phyloP scores from a whole-genome alignment of 495 filamentous ascomycete species.

The Xylaria venustula region DNA sequence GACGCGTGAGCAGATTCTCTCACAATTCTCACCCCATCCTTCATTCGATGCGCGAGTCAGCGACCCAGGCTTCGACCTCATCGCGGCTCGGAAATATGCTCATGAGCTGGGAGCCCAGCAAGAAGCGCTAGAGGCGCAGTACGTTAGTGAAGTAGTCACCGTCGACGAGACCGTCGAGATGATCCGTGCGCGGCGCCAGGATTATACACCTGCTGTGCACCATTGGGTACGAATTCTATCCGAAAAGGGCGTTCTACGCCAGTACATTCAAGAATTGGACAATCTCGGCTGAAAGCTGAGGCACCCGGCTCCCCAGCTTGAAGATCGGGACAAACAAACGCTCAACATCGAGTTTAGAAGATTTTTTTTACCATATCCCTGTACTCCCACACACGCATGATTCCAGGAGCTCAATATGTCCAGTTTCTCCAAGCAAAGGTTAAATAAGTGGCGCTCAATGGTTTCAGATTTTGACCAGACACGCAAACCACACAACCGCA shows the following conservation, averaged over 20 bases:
- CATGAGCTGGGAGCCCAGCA: slow-evolving; percentile 24
- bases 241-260: slow-evolving; percentile 36
- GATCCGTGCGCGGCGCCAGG: slow-evolving; percentile 34
- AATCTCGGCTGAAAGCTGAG: not conserved
- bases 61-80: slow-evolving; percentile 5
- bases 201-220: slow-evolving; percentile 43
- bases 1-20: slow-evolving; percentile 16
- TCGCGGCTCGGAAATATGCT: slow-evolving; percentile 16
- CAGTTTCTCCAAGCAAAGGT: too few relatives aligned
- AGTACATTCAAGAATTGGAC: slow-evolving; percentile 28
- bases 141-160: slow-evolving; percentile 21
- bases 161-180: slow-evolving; percentile 24
- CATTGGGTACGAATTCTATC: slow-evolving; percentile 43
- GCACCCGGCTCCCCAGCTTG: too few relatives aligned
- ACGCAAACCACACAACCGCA: too few relatives aligned
- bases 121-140: slow-evolving; percentile 22
- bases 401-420: too few relatives aligned
- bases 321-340: too few relatives aligned
- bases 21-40: not conserved
- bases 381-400: too few relatives aligned
- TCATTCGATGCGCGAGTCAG: slow-evolving; percentile 8
- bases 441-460: too few relatives aligned
- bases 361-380: too few relatives aligned
- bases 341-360: too few relatives aligned
- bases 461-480: too few relatives aligned